Evolutionary conservation across 139 green algal species (phyloP).

Genomic region (Yamagishiella unicocca): DNA sequence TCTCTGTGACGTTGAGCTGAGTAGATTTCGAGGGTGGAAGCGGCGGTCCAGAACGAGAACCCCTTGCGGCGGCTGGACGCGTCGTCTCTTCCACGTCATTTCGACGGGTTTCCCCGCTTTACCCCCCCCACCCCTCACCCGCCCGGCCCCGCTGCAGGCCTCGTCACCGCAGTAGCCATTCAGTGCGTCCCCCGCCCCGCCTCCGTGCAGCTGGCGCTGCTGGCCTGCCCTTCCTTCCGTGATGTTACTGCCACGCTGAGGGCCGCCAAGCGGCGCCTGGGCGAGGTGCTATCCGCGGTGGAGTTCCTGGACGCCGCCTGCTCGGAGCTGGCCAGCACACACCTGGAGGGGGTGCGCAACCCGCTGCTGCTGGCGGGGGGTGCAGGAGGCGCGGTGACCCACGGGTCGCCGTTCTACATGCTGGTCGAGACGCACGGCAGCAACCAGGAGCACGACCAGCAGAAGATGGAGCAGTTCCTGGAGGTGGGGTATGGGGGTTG

Average conservation of each 20-base stretch:
- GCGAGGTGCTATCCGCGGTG: conserved; percentile 90
- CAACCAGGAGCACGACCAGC: conserved; percentile 76
- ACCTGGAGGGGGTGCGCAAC: conserved; percentile 72
- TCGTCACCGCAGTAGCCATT: conserved; percentile 88
- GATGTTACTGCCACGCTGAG: conserved; percentile 73
- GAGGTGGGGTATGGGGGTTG: conserved; percentile 61
- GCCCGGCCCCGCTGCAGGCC: conserved; percentile 56
- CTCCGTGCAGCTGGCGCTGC: conserved; percentile 83
- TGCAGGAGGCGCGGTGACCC: conserved; percentile 34
- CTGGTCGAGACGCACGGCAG: conserved; percentile 94
- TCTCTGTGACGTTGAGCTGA: no score
- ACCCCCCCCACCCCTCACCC: neutral
- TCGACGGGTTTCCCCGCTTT: no score
- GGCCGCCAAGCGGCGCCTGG: conserved; percentile 75
- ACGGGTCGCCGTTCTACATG: conserved; percentile 83
- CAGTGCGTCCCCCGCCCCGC: conserved; percentile 76
- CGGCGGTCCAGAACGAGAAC: no score
- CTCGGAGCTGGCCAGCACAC: conserved; percentile 68
- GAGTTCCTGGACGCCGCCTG: conserved; percentile 94
- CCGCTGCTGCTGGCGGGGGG: conserved; percentile 59
- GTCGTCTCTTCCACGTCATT: no score
- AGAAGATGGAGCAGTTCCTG: conserved; percentile 87
- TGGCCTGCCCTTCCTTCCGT: conserved; percentile 76
- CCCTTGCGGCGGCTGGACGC: no score
- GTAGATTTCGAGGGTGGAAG: no score